A percentile compares a stretch with the other conserved stretches of the same genome.
These are phyloP conservation scores for Saprolegnia diclina DNA, from an alignment of 352 stramenopile species.

Conservation along the genomic window DNA sequence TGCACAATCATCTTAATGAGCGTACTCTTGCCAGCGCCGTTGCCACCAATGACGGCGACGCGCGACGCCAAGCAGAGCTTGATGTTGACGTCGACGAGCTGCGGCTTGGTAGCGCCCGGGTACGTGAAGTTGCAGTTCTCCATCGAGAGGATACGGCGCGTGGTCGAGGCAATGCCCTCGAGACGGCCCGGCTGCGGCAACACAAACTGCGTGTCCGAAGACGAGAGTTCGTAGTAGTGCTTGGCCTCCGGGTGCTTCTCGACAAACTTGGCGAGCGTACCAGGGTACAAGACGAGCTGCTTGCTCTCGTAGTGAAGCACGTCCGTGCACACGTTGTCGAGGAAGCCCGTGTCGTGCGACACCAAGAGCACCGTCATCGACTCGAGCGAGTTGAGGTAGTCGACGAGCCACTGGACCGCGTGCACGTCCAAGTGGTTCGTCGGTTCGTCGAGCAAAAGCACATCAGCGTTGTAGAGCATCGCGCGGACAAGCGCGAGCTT, in stretches of 20 bases:
- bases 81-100: slow-evolving; percentile 89
- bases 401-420: slow-evolving; percentile 96
- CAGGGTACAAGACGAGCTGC: slow-evolving; percentile 92
- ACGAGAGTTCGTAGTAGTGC: slow-evolving; percentile 90
- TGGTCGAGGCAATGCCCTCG: slow-evolving; percentile 88
- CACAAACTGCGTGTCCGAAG: slow-evolving; percentile 76
- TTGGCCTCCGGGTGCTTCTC: slow-evolving; percentile 87
- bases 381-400: slow-evolving; percentile 93
- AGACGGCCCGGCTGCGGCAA: slow-evolving; percentile 87
- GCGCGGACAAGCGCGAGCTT: slow-evolving; percentile 93
- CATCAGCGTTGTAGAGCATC: slow-evolving; percentile 94
- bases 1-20: slow-evolving; percentile 94
- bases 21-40: slow-evolving; percentile 96
- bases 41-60: slow-evolving; percentile 94
- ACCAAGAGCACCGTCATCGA: slow-evolving; percentile 95
- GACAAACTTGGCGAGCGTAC: slow-evolving; percentile 86
- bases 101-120: slow-evolving; percentile 75
- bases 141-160: slow-evolving; percentile 88
- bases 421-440: slow-evolving; percentile 96
- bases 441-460: slow-evolving; percentile 93
- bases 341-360: slow-evolving; percentile 95
- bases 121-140: slow-evolving; percentile 87
- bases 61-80: slow-evolving; percentile 94
- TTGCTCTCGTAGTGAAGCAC: slow-evolving; percentile 95
- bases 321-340: slow-evolving; percentile 96